Evolutionary conservation across 768 basidiomycete genomes (phyloP), one percentile per base, ranked within the genome.

Genomic region (Gautieria morchelliformis): DNA sequence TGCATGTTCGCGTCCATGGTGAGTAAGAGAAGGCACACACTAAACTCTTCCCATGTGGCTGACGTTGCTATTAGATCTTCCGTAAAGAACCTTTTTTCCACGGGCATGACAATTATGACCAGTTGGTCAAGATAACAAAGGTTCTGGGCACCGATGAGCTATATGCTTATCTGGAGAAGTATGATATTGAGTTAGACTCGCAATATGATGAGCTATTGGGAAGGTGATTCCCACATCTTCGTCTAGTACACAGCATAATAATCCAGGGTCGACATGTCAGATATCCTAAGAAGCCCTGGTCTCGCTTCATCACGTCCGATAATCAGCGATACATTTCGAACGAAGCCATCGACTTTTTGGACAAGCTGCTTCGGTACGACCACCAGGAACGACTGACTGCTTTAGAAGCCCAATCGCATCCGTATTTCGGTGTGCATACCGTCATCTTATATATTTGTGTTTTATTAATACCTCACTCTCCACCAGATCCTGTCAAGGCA

Each of bases 1-100:
- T 97, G 95, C 69, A 98, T 95, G 93, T 96, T 95, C 70, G 95
- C 95, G 9, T 93, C 90, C 17, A 97, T 98, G 95, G 94, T 95
- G 67, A 63, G 79, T 64, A 14, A 27, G 27, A 3, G 27, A n/a
- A n/a, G n/a, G 24, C 24, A 12, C 5, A 10, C 53, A 22, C 32
- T 44, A 19, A 9, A 14, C 15, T 20, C 50, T 5, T 14, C 39
- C 42, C 9, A 15, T 48, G 17, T 22, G 12, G 7, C n/a, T 57
- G 39, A 27, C 15, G 41, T n/a, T 17, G 12, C 8, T 47, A 3
- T 47, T 62, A 97, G 94, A 97, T 98, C 66, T 97, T 98, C 82
- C 84, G 95, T 64, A 97, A 97, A 70, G 95, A 97, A 69, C 95
- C 95, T 22, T 96, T 97, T 76, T 98, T 98, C 82, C 95, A 98